Percentiles rank a stretch among this genome's conserved stretches.
Conservation (phyloP, 2,329 filamentous ascomycete genomes). For the Aotearoamyces nothofagi region DNA sequence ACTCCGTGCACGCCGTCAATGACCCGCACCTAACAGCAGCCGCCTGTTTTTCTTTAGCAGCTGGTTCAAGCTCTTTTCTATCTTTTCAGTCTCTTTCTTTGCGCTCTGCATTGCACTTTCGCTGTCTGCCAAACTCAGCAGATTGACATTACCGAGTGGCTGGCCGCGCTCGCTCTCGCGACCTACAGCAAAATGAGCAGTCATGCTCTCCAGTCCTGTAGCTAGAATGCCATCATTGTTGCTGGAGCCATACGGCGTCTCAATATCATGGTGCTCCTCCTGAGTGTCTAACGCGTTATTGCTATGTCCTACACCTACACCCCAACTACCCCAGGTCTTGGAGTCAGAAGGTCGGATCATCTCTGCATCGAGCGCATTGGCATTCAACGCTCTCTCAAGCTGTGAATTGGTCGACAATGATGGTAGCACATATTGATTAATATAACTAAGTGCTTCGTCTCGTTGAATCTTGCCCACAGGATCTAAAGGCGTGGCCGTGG, state of each 20-base stretch:
- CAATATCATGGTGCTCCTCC: conserved; percentile 3
- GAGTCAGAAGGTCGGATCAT: conserved; percentile 13
- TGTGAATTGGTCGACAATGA: conserved; percentile 20
- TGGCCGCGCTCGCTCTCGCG: conserved; percentile 15
- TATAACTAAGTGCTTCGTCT: conserved; percentile 51
- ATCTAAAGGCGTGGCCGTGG: conserved; percentile 30
- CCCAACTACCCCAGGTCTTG: conserved; percentile 15
- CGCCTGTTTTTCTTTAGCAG: conserved; percentile 44
- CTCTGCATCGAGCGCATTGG: conserved; percentile 16
- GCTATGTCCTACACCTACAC: conserved; percentile 7
- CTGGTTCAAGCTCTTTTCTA: conserved; percentile 45
- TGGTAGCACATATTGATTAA: conserved; percentile 53
- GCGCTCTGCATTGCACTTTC: conserved; percentile 35
- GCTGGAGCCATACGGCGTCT: conserved; percentile 7
- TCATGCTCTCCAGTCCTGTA: conserved; percentile 17
- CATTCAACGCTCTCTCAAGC: conserved; percentile 19
- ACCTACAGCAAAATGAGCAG: conserved; percentile 16
- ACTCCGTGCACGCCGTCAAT: conserved; percentile 13
- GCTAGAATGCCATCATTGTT: conserved; percentile 16
- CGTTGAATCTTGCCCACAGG: conserved; percentile 50
- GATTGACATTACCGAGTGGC: conserved; percentile 19
- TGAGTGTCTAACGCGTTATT: conserved; percentile 2
- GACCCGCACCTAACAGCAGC: conserved; percentile 26
- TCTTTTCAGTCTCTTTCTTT: conserved; percentile 42
- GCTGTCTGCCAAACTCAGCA: conserved; percentile 48